Percentiles rank a stretch among this genome's conserved stretches.
Conservation (phyloP, 2,329 filamentous ascomycete genomes). For the Metarhizium guizhouense region DNA sequence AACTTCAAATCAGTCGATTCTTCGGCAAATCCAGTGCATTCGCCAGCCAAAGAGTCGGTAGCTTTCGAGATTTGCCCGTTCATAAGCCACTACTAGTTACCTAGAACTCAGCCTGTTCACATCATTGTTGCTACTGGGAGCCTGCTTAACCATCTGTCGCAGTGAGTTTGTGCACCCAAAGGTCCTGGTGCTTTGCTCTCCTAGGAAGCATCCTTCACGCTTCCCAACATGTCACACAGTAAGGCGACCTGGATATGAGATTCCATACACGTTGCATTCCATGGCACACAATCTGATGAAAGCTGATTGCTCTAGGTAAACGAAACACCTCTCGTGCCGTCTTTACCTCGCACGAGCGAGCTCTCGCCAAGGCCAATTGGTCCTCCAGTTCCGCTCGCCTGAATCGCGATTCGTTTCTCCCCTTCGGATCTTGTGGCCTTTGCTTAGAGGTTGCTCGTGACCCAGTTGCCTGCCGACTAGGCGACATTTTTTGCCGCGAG, state of each 20-base stretch:
- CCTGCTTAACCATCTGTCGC: background rate
- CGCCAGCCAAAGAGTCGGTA: background rate
- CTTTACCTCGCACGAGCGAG: constrained; percentile 88
- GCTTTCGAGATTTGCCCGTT: background rate
- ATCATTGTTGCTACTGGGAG: background rate
- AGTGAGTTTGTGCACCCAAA: too few species aligned
- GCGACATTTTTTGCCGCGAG: constrained; percentile 92
- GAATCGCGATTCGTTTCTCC: constrained; percentile 81
- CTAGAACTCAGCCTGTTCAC: background rate
- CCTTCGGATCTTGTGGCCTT: constrained; percentile 80
- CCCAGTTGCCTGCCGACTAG: constrained; percentile 74
- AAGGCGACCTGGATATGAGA: constrained; percentile 13
- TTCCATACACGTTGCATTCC: background rate
- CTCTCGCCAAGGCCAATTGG: constrained; percentile 75
- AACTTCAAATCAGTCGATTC: too few species aligned
- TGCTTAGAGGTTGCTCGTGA: constrained; percentile 75
- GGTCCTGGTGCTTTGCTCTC: too few species aligned
- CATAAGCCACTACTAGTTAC: background rate
- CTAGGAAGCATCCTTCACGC: too few species aligned
- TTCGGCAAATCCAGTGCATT: background rate
- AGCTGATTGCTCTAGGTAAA: constrained; percentile 45
- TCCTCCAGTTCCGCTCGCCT: constrained; percentile 74
- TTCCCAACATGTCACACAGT: constrained; percentile 40
- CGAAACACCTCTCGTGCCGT: constrained; percentile 86
- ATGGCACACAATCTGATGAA: background rate